These are phyloP conservation scores for Cercospora berteroae DNA, from an alignment of 2,329 filamentous ascomycete species.

Conservation along the genomic window DNA sequence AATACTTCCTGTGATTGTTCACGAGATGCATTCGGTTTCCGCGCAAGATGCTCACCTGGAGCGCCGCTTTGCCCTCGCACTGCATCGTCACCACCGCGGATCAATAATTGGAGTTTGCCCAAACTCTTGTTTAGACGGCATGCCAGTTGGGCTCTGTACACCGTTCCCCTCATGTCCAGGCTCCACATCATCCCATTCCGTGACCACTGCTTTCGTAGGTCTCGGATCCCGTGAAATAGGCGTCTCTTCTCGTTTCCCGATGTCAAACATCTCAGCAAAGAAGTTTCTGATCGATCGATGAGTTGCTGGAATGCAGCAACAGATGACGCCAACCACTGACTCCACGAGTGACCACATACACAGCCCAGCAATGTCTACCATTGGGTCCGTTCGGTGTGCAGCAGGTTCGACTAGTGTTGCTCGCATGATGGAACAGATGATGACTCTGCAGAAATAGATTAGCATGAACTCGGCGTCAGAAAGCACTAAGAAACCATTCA, in stretches of 20 bases:
- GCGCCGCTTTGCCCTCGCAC: not conserved
- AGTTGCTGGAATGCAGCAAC: conserved; percentile 4
- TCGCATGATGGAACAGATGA: conserved; percentile 12
- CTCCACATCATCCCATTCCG: not conserved
- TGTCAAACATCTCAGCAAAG: not conserved
- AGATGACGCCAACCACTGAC: conserved; percentile 3
- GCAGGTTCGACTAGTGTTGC: conserved; percentile 9
- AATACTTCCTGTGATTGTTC: not conserved
- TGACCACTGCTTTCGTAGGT: not conserved
- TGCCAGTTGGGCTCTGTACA: not conserved
- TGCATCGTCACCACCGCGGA: conserved; percentile 1
- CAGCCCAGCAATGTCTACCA: conserved; percentile 2
- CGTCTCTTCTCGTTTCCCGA: not conserved
- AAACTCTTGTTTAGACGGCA: not conserved
- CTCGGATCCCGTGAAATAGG: not conserved
- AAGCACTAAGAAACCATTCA: not conserved
- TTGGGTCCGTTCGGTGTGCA: not conserved
- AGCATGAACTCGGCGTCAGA: not conserved
- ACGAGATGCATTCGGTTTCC: not conserved
- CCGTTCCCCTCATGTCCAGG: not conserved
- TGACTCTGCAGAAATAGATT: not conserved
- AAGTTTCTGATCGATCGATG: conserved; percentile 7
- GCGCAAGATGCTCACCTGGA: not conserved
- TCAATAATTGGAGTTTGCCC: conserved; percentile 2
- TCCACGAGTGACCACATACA: conserved; percentile 9